These are phyloP conservation scores for Craspedostauros australis DNA, from an alignment of 108 stramenopile species.

Conservation along the genomic window DNA sequence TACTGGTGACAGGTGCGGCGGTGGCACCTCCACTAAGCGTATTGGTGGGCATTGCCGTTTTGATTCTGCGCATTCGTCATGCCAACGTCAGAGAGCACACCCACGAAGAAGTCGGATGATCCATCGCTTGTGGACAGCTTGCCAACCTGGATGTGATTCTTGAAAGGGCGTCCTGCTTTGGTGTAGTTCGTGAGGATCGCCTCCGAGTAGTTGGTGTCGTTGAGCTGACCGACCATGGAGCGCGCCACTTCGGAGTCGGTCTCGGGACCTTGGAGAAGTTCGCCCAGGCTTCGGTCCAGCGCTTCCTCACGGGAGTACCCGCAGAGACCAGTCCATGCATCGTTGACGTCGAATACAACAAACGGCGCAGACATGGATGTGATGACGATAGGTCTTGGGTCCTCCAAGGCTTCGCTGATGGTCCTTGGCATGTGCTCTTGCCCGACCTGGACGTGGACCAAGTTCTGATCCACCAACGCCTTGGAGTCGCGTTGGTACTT, in stretches of 20 bases:
- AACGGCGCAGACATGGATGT: slow-evolving; percentile 41
- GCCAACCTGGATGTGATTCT: slow-evolving; percentile 44
- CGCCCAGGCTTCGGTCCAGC: slow-evolving; percentile 26
- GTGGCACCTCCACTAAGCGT: no score
- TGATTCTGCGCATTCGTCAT: no score
- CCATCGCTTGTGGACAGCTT: slow-evolving; percentile 35
- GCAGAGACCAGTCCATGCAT: slow-evolving; percentile 57
- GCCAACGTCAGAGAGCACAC: no score
- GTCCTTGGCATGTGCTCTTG: slow-evolving; percentile 12
- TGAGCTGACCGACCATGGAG: slow-evolving; percentile 24
- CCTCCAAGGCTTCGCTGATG: slow-evolving; percentile 18
- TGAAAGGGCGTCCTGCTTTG: slow-evolving; percentile 46
- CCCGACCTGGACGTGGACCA: not conserved
- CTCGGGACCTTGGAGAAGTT: slow-evolving; percentile 55
- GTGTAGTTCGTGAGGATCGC: slow-evolving; percentile 54
- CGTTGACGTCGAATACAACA: slow-evolving; percentile 49
- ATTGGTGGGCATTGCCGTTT: no score
- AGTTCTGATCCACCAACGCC: not conserved
- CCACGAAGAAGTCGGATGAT: slow-evolving; percentile 46
- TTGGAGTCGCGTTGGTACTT: not conserved
- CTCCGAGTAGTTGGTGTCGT: slow-evolving; percentile 22
- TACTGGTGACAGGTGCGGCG: no score
- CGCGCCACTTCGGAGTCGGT: slow-evolving; percentile 30
- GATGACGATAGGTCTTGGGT: slow-evolving; percentile 45
- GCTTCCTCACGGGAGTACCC: slow-evolving; percentile 49